Percentiles rank a stretch among this genome's conserved stretches.
Conservation (phyloP, 441 rosid genomes). For the Pelargonium myrrhifolium region DNA sequence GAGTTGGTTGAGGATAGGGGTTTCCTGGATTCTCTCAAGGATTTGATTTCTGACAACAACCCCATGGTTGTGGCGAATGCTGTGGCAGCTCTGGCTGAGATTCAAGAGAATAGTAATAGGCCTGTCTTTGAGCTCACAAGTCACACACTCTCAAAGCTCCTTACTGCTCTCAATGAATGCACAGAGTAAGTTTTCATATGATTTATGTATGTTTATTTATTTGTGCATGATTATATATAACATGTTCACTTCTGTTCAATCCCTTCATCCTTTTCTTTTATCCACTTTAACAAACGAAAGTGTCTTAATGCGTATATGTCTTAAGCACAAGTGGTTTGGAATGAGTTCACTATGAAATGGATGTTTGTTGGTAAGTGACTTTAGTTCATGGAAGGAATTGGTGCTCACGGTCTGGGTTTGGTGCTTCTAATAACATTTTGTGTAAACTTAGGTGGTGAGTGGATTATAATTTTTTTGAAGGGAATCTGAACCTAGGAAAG, state of each 20-base stretch:
- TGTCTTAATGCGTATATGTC: not conserved
- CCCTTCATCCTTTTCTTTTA: not conserved
- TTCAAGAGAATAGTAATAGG: conserved; percentile 73
- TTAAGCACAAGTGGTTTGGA: not conserved
- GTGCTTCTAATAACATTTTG: not conserved
- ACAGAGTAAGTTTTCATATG: conserved; percentile 64
- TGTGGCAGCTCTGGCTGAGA: conserved; percentile 96
- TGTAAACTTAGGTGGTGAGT: not conserved
- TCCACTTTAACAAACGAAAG: not conserved
- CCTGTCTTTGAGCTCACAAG: conserved; percentile 87
- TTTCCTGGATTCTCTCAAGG: conserved; percentile 86
- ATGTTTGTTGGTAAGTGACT: too few relatives aligned
- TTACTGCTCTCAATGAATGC: conserved; percentile 97
- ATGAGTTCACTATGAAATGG: not conserved
- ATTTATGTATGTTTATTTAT: not conserved
- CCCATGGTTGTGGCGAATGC: conserved; percentile 99
- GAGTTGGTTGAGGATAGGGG: conserved; percentile 97
- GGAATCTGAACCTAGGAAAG: not conserved
- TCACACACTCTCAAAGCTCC: conserved; percentile 84
- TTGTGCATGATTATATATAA: not conserved
- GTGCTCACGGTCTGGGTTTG: conserved; percentile 1
- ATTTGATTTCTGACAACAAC: conserved; percentile 94
- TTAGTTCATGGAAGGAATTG: not conserved
- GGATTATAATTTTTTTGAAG: not conserved
- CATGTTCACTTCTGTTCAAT: not conserved